These are phyloP conservation scores for Clonostachys chloroleuca DNA, from an alignment of 2,329 filamentous ascomycete species.

Conservation along the genomic window DNA sequence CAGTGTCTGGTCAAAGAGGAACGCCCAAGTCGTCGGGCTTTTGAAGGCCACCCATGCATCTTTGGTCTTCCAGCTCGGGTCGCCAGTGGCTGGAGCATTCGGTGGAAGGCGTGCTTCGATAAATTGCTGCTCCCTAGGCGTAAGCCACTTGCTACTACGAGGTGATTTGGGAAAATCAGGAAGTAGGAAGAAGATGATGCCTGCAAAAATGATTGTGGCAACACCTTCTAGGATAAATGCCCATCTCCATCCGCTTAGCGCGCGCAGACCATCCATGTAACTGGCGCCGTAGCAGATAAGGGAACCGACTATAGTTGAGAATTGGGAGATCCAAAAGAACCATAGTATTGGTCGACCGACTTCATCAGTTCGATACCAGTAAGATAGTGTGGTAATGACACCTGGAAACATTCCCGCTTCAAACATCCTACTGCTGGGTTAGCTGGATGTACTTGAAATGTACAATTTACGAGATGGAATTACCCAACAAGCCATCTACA, in stretches of 20 bases:
- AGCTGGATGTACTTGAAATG: too few relatives aligned
- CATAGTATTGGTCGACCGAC: conserved; percentile 48
- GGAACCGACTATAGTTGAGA: conserved; percentile 61
- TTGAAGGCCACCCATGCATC: conserved; percentile 54
- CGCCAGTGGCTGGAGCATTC: neutral
- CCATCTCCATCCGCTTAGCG: conserved; percentile 62
- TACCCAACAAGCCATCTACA: conserved; percentile 27
- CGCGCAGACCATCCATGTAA: conserved; percentile 54
- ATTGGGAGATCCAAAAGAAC: conserved; percentile 54
- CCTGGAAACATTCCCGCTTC: conserved; percentile 48
- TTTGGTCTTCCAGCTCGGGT: conserved; percentile 11
- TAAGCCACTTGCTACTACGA: conserved; percentile 45
- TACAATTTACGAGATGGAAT: too few relatives aligned
- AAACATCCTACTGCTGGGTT: conserved; percentile 8
- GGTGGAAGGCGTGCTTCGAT: conserved; percentile 27
- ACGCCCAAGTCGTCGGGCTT: conserved; percentile 34
- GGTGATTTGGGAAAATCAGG: conserved; percentile 57
- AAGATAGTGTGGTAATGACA: conserved; percentile 50
- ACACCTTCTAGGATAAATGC: conserved; percentile 56
- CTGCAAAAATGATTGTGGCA: conserved; percentile 54
- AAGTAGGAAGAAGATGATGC: conserved; percentile 49
- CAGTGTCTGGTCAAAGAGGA: conserved; percentile 56
- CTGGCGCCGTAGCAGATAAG: conserved; percentile 62
- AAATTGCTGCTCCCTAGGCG: conserved; percentile 24
- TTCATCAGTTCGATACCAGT: conserved; percentile 18